A percentile compares a stretch with the other conserved stretches of the same genome.
These are phyloP conservation scores for Talaromyces sp. DNA, from an alignment of 2,329 filamentous ascomycete species.

Conservation along the genomic window DNA sequence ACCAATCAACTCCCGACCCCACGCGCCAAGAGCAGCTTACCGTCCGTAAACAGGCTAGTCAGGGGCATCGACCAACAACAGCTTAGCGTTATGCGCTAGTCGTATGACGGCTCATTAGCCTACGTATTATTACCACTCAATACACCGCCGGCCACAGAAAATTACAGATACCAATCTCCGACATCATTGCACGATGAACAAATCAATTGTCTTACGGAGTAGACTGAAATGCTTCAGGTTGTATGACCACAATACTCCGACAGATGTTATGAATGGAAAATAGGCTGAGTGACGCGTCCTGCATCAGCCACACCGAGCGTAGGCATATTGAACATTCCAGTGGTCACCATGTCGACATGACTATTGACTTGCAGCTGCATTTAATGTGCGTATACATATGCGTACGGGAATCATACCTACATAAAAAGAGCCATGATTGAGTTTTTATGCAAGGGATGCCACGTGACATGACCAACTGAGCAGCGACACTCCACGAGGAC, in stretches of 20 bases:
- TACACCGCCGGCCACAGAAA: not conserved
- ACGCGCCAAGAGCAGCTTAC: not conserved
- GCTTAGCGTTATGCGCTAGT: not conserved
- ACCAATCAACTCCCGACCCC: not conserved
- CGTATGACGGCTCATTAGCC: not conserved
- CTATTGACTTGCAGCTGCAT: not conserved
- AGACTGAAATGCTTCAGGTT: not conserved
- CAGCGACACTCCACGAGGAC: not conserved
- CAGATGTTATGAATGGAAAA: not conserved
- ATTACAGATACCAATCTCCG: not conserved
- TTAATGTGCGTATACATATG: not conserved
- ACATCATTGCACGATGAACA: not conserved
- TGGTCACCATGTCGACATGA: not conserved
- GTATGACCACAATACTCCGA: not conserved
- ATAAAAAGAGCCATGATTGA: not conserved
- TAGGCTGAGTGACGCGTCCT: not conserved
- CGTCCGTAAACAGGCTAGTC: not conserved
- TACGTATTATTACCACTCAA: not conserved
- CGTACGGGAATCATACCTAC: not conserved
- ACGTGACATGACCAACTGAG: not conserved
- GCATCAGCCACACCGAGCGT: not conserved
- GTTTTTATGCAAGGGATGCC: not conserved
- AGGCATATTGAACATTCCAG: not conserved
- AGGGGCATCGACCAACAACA: not conserved
- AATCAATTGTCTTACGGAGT: not conserved